phyloP scores from a whole-genome alignment of 169 alveolate species.

The Babesia ovis region DNA sequence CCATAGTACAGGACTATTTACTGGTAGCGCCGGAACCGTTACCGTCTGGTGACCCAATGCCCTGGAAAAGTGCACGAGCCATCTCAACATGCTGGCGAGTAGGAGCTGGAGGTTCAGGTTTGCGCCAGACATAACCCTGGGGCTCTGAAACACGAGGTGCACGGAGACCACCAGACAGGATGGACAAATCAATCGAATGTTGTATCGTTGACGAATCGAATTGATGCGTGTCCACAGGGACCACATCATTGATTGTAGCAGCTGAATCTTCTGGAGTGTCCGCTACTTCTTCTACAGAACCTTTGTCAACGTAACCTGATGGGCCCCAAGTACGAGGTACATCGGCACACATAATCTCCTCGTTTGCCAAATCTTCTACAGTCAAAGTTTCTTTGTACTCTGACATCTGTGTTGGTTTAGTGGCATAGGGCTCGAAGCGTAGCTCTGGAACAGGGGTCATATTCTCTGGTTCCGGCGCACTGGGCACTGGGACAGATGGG shows the following conservation, averaged over 20 bases:
- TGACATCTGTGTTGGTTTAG: slow-evolving; percentile 3
- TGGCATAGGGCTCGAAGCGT: slow-evolving; percentile 28
- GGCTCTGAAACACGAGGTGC: slow-evolving; percentile 14
- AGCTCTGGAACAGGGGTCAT: slow-evolving; percentile 10
- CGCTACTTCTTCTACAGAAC: not conserved
- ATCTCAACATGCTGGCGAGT: slow-evolving; percentile 22
- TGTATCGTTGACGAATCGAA: not conserved
- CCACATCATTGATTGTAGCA: not conserved
- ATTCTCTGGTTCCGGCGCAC: not conserved
- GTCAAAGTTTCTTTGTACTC: slow-evolving; percentile 30
- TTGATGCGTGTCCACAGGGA: not conserved
- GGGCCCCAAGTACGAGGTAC: slow-evolving; percentile 49
- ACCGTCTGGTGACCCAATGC: slow-evolving; percentile 4
- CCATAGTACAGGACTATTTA: too few relatives aligned
- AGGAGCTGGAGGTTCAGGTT: not conserved
- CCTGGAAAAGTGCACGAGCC: slow-evolving; percentile 50
- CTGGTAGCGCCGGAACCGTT: too few relatives aligned
- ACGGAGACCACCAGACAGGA: slow-evolving; percentile 21
- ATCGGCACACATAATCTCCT: slow-evolving; percentile 18
- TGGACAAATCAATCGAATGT: slow-evolving; percentile 19
- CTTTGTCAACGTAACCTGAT: slow-evolving; percentile 19
- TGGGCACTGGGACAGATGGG: not conserved
- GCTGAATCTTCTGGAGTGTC: not conserved
- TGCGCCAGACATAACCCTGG: slow-evolving; percentile 21
- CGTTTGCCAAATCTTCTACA: slow-evolving; percentile 1